These are phyloP conservation scores for Echites panduratus DNA, from an alignment of 257 asterid species.

Conservation along the genomic window DNA sequence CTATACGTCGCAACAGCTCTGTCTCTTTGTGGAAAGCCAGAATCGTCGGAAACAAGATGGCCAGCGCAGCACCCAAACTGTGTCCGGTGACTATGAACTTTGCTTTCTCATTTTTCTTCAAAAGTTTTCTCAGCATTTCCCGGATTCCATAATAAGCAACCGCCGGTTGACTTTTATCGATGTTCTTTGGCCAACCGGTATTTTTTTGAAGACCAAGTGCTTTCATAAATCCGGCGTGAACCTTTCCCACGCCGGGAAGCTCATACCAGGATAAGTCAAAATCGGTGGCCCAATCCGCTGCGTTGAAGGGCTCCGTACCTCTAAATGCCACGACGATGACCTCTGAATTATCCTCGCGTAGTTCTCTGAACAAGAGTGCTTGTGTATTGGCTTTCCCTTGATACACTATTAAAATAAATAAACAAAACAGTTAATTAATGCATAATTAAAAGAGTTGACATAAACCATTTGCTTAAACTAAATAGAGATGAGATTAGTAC, in stretches of 20 bases:
- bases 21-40: slow-evolving; percentile 7
- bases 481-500: slow-evolving; percentile 3
- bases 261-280: slow-evolving; percentile 44
- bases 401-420: slow-evolving; percentile 18
- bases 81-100: slow-evolving; percentile 18
- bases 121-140: neutral
- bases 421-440: too few species aligned
- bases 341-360: slow-evolving; percentile 14
- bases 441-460: neutral
- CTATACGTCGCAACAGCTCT: neutral
- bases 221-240: slow-evolving; percentile 9
- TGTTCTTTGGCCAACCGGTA: neutral
- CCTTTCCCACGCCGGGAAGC: slow-evolving; percentile 22
- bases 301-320: slow-evolving; percentile 44
- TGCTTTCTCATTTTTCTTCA: neutral
- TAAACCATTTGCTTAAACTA: neutral
- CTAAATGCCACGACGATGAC: slow-evolving; percentile 37
- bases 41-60: slow-evolving; percentile 8
- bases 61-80: slow-evolving; percentile 14
- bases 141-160: slow-evolving; percentile 7
- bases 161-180: neutral
- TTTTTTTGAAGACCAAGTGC: slow-evolving; percentile 2
- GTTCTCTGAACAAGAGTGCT: slow-evolving; percentile 38
- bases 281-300: slow-evolving; percentile 45
- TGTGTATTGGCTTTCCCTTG: slow-evolving; percentile 31